These are phyloP conservation scores for Dothistroma pini DNA, from an alignment of 2,329 filamentous ascomycete genomes.

Conservation along the genomic window DNA sequence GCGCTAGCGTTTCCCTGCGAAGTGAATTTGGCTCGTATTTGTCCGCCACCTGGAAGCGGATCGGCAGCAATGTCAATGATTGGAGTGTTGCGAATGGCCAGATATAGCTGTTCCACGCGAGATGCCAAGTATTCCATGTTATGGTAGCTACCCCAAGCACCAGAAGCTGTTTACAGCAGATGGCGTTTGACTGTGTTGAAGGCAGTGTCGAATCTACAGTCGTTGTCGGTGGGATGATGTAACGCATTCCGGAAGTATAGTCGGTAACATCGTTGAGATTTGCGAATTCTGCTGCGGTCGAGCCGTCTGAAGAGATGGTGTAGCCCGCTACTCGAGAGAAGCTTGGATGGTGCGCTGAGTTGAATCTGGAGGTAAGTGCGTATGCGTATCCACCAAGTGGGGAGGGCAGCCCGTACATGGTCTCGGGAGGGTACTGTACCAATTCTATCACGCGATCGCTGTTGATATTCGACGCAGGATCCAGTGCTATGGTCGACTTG, in stretches of 20 bases:
- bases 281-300: conserved; percentile 15
- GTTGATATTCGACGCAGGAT: neutral
- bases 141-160: no score
- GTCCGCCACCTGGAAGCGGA: no score
- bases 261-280: conserved; percentile 8
- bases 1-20: no score
- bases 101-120: no score
- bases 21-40: no score
- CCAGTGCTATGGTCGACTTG: conserved; percentile 16
- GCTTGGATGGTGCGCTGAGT: conserved; percentile 10
- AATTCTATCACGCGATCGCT: conserved; percentile 9
- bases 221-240: no score
- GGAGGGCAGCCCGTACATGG: conserved; percentile 12
- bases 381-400: conserved; percentile 15
- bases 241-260: conserved; percentile 10
- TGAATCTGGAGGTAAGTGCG: conserved; percentile 15
- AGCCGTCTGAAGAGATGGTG: conserved; percentile 9
- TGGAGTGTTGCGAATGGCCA: no score
- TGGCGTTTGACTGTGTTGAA: no score
- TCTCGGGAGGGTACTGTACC: conserved; percentile 9
- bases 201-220: no score
- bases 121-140: no score
- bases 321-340: conserved; percentile 17
- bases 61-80: no score
- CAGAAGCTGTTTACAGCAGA: no score